Evolutionary conservation across 192 early-diverging fungal species (phyloP).

Genomic region (Coemansia sp.): DNA sequence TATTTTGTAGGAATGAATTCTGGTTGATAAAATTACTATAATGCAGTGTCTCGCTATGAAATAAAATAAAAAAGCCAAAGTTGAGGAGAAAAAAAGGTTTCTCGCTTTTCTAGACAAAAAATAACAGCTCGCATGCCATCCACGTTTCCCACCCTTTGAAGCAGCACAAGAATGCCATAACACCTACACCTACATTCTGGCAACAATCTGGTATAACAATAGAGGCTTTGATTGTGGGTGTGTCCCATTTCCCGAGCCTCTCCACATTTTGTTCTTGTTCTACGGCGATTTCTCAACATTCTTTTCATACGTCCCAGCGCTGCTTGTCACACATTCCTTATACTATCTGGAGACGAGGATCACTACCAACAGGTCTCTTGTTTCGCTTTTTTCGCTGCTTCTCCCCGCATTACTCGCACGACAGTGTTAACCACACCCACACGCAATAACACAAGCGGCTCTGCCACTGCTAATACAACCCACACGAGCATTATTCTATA

Average conservation of each 20-base stretch:
- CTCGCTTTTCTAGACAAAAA: conserved; percentile 5
- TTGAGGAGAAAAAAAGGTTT: not conserved
- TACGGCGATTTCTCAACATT: conserved; percentile 12
- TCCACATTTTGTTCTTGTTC: conserved; percentile 7
- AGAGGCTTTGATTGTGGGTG: not conserved
- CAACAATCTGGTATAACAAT: not conserved
- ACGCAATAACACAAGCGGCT: not conserved
- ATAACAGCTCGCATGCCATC: not conserved
- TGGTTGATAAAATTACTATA: not conserved
- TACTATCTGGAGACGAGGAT: not conserved
- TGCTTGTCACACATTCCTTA: not conserved
- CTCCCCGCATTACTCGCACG: conserved; percentile 4
- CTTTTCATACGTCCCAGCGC: not conserved
- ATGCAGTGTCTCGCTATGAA: not conserved
- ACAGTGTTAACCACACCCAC: not conserved
- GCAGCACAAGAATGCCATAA: conserved; percentile 20
- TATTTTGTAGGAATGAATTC: not conserved
- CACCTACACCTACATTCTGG: conserved; percentile 5
- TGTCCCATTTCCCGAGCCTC: not conserved
- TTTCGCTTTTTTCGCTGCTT: not conserved
- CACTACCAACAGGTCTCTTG: not conserved
- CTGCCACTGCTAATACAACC: not conserved
- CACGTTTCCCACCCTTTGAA: not conserved
- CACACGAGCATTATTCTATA: not conserved
- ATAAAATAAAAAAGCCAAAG: not conserved